phyloP scores from a whole-genome alignment of 108 stramenopile species.

The Epithemia pelagica region DNA sequence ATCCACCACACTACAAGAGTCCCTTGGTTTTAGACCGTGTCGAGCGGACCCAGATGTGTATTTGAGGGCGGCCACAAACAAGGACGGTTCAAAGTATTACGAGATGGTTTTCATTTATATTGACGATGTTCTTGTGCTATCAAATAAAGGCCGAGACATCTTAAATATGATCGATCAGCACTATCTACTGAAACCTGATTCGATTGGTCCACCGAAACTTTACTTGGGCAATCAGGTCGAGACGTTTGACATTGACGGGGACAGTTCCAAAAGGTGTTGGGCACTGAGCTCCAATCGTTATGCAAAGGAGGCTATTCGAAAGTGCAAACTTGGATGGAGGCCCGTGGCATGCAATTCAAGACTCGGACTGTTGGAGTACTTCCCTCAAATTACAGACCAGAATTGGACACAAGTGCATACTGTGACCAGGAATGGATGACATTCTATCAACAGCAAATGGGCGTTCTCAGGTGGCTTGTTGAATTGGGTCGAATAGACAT shows the following conservation, averaged over 20 bases:
- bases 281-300: slow-evolving; percentile 16
- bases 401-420: slow-evolving; percentile 18
- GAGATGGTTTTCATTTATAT: slow-evolving; percentile 16
- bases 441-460: too few relatives aligned
- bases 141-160: slow-evolving; percentile 1
- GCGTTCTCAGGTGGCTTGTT: too few relatives aligned
- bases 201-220: slow-evolving; percentile 30
- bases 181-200: slow-evolving; percentile 29
- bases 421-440: background rate
- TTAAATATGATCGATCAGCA: slow-evolving; percentile 28
- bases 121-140: slow-evolving; percentile 14
- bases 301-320: slow-evolving; percentile 25
- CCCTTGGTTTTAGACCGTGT: slow-evolving; percentile 23
- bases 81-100: slow-evolving; percentile 18
- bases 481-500: too few relatives aligned
- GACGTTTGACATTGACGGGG: slow-evolving; percentile 2
- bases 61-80: slow-evolving; percentile 8
- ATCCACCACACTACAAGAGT: background rate
- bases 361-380: slow-evolving; percentile 19
- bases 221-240: slow-evolving; percentile 30
- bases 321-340: slow-evolving; percentile 18
- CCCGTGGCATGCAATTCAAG: slow-evolving; percentile 10
- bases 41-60: slow-evolving; percentile 31
- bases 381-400: slow-evolving; percentile 21
- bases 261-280: slow-evolving; percentile 16